These are phyloP conservation scores for Coleophoma cylindrospora DNA, from an alignment of 2,329 filamentous ascomycete species.

Conservation along the genomic window DNA sequence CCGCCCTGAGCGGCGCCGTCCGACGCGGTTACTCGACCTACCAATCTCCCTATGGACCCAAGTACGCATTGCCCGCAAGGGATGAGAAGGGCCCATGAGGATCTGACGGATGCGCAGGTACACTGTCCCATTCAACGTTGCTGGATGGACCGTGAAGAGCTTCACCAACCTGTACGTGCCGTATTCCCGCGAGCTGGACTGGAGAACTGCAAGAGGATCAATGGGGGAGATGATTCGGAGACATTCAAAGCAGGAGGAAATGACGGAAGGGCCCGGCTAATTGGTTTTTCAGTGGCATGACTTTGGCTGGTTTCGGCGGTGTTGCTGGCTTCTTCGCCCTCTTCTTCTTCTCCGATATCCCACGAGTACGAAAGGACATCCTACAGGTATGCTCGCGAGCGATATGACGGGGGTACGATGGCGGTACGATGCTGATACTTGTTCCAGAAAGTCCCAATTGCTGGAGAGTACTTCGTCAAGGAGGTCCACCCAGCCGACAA, in stretches of 20 bases:
- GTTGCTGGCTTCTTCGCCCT: slow-evolving; percentile 49
- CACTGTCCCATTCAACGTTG: slow-evolving; percentile 50
- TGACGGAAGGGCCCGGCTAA: slow-evolving; percentile 1
- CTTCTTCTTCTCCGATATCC: slow-evolving; percentile 59
- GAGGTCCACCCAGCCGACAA: slow-evolving; percentile 56
- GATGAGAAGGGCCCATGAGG: slow-evolving; percentile 7
- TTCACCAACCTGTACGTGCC: slow-evolving; percentile 41
- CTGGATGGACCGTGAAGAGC: slow-evolving; percentile 45
- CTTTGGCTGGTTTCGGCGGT: slow-evolving; percentile 49
- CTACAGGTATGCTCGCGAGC: slow-evolving; percentile 40
- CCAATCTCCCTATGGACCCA: slow-evolving; percentile 61
- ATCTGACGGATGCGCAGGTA: slow-evolving; percentile 39
- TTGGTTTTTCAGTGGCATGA: slow-evolving; percentile 39
- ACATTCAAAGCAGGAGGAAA: not conserved
- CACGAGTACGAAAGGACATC: slow-evolving; percentile 54
- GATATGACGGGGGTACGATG: not conserved
- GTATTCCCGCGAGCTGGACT: not conserved
- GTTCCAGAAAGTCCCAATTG: slow-evolving; percentile 47
- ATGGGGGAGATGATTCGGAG: not conserved
- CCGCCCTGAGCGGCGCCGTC: slow-evolving; percentile 13
- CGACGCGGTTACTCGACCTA: slow-evolving; percentile 31
- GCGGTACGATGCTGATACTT: slow-evolving; percentile 4
- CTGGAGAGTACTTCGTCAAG: slow-evolving; percentile 46
- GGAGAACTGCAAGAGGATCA: not conserved
- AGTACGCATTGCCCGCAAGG: slow-evolving; percentile 41